Conservation (phyloP, 257 asterid genomes). For the Solanum rostratum region DNA sequence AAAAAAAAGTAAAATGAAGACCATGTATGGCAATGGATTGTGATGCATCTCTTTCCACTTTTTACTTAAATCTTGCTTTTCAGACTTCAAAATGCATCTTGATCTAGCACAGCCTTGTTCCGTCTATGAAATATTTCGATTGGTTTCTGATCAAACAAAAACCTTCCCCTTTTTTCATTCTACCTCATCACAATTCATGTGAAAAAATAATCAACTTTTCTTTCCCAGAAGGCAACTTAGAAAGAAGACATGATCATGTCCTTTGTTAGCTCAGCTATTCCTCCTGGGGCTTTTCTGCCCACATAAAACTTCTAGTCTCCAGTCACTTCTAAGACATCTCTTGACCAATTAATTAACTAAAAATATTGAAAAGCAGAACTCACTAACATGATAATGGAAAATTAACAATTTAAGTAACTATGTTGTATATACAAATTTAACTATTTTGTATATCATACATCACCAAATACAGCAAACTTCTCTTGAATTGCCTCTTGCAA, state of each 20-base stretch:
- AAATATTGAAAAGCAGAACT: background rate
- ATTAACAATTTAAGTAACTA: background rate
- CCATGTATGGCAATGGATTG: background rate
- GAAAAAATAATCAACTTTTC: background rate
- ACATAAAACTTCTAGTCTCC: background rate
- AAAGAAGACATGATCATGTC: background rate
- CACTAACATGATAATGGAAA: background rate
- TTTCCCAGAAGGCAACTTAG: background rate
- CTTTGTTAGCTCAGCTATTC: background rate
- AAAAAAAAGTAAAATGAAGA: background rate
- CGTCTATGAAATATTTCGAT: background rate
- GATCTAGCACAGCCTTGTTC: background rate
- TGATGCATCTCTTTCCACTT: background rate
- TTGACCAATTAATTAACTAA: background rate
- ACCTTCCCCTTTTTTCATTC: background rate
- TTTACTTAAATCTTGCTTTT: background rate
- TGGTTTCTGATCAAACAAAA: background rate
- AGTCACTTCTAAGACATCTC: background rate
- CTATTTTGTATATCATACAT: constrained; percentile 34
- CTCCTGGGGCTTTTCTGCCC: background rate
- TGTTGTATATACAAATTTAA: background rate
- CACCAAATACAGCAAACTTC: constrained; percentile 92
- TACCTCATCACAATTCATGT: background rate
- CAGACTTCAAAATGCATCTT: background rate
- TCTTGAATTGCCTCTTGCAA: constrained; percentile 95